phyloP scores from a whole-genome alignment of 2,329 filamentous ascomycete genomes.

The Xylariaceae sp. region DNA sequence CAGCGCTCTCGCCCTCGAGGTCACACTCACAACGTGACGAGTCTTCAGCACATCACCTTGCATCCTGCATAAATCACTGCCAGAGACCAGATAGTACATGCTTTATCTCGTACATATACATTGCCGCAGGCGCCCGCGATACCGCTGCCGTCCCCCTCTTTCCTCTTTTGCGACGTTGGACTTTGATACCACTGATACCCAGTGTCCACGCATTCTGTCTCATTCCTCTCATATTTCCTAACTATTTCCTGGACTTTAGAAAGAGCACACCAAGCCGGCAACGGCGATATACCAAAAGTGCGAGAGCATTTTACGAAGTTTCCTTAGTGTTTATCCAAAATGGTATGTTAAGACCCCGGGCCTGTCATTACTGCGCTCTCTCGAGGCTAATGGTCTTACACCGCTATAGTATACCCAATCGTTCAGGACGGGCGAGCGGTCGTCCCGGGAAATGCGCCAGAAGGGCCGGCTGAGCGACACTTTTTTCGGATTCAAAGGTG shows the following conservation, averaged over 20 bases:
- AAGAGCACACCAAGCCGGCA: slow-evolving; percentile 21
- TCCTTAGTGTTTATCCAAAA: slow-evolving; percentile 8
- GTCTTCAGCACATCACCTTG: slow-evolving; percentile 22
- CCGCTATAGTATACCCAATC: slow-evolving; percentile 19
- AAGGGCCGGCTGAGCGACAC: slow-evolving; percentile 44
- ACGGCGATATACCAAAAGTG: slow-evolving; percentile 23
- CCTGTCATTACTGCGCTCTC: neutral
- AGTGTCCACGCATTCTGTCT: slow-evolving; percentile 22
- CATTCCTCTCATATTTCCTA: slow-evolving; percentile 20
- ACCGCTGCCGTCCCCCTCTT: slow-evolving; percentile 18
- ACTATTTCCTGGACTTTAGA: slow-evolving; percentile 24
- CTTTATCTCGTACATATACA: slow-evolving; percentile 24
- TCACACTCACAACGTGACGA: slow-evolving; percentile 25
- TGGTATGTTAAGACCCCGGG: slow-evolving; percentile 8
- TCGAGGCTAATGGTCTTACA: neutral
- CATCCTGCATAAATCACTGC: slow-evolving; percentile 16
- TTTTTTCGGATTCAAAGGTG: slow-evolving; percentile 54
- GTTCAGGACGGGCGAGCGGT: slow-evolving; percentile 20
- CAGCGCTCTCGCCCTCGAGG: no score
- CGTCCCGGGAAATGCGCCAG: slow-evolving; percentile 45
- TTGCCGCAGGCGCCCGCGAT: slow-evolving; percentile 19
- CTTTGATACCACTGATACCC: slow-evolving; percentile 17
- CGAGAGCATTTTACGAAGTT: slow-evolving; percentile 12
- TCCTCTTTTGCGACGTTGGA: slow-evolving; percentile 25
- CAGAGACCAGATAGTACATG: slow-evolving; percentile 14